Base-by-base conservation (phyloP, 1,139 yeast genomes). In the Torulaspora globosa region DNA sequence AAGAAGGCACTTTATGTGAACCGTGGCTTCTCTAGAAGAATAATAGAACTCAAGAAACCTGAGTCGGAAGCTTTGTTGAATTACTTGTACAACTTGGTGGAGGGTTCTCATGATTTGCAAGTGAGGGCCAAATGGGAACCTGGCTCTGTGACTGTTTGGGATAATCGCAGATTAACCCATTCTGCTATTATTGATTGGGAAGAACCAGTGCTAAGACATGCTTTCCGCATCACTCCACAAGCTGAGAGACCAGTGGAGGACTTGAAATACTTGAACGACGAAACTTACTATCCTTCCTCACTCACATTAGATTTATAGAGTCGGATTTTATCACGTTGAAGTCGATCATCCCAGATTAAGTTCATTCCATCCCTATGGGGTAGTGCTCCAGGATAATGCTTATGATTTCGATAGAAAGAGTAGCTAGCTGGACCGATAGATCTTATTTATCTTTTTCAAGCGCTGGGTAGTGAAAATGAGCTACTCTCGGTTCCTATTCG, bases 81-180 rank as follows among this genome's bases (percentile, higher is more conserved):
- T 40, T 75, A 81, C 55, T 67, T 84, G 54, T 73, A 72, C 52
- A 66, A 70, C 35, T 79, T 79, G 55, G 68, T 81, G 43, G 77
- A 76, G 47, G 55, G 70, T 31, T 66, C 75, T 29, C 75, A 72
- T 21, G 83, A 79, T 58, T 69, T 78, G 51, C 80, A 79, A 46
- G 70, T 78, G 16, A 73, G 86, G 52, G 79, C 79, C 49, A 68
- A 64, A 44, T 80, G 84, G 81, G 76, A 74, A 51, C 74, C 74
- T 32, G 70, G 74, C 43, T 78, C 87, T 3, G 82, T 83, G 27
- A 87, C 80, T 19, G 66, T 81, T 18, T 84, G 88, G 85, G 89
- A 83, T 58, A 82, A 82, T 67, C 73, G 89, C 65, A 70, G 82
- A 56, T 77, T 79, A 27, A 67, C 74, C 36, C 89, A 83, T 62